These are phyloP conservation scores for Verticillium alfalfae DNA, from an alignment of 2,329 filamentous ascomycete genomes.

Conservation along the genomic window DNA sequence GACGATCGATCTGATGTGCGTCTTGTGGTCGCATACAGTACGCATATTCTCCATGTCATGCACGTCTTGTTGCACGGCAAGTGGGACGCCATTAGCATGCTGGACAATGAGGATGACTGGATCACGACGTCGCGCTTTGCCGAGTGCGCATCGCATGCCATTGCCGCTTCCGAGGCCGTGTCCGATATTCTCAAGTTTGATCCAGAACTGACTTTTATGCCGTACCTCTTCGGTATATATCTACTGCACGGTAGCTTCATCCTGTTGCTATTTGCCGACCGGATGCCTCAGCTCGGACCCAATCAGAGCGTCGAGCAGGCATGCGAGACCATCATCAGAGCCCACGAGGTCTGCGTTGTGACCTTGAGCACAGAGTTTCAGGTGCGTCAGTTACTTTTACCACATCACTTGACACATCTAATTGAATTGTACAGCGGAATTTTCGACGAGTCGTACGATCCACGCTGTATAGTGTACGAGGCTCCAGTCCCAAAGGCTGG, in stretches of 20 bases:
- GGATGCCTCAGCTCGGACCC: conserved; percentile 38
- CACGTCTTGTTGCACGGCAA: conserved; percentile 42
- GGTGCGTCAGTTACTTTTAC: conserved; percentile 17
- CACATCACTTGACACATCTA: neutral
- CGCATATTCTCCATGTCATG: conserved; percentile 40
- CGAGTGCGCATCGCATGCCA: conserved; percentile 39
- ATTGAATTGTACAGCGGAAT: conserved; percentile 33
- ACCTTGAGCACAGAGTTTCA: conserved; percentile 41
- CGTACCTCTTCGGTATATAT: conserved; percentile 47
- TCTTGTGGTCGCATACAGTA: conserved; percentile 40
- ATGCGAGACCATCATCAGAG: conserved; percentile 43
- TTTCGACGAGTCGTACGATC: conserved; percentile 48
- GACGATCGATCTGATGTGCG: conserved; percentile 23
- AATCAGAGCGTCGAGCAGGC: conserved; percentile 40
- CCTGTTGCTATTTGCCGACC: conserved; percentile 41
- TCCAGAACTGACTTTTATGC: conserved; percentile 45
- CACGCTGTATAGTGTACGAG: conserved; percentile 40
- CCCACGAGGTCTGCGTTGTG: conserved; percentile 44
- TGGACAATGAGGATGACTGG: conserved; percentile 43
- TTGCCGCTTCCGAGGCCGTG: conserved; percentile 38
- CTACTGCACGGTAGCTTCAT: conserved; percentile 45
- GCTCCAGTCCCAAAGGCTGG: conserved; percentile 29
- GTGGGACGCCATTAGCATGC: conserved; percentile 43
- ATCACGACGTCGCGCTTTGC: conserved; percentile 38
- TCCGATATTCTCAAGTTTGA: conserved; percentile 40